Evolutionary conservation across 345 rosid genomes (phyloP).

Genomic region (Mangifera indica): DNA sequence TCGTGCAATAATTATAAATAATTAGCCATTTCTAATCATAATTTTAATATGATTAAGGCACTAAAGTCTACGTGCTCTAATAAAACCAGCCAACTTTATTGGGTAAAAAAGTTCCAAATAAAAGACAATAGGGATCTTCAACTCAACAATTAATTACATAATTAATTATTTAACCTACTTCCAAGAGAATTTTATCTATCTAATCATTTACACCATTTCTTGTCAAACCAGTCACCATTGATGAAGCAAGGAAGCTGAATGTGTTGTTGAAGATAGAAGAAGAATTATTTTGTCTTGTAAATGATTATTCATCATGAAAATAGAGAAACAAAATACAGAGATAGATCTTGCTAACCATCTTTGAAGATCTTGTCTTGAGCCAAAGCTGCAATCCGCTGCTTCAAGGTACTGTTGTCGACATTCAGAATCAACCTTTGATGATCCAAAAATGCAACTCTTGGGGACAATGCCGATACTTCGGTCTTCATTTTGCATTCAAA

Average conservation of each 20-base stretch:
- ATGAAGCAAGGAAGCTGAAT: background rate
- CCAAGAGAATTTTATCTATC: background rate
- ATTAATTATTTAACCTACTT: no score
- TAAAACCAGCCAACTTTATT: background rate
- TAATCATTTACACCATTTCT: background rate
- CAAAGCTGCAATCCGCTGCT: conserved; percentile 77
- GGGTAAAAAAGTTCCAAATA: background rate
- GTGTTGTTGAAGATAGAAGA: conserved; percentile 14
- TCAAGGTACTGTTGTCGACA: conserved; percentile 65
- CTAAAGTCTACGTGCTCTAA: background rate
- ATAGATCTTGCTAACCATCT: conserved; percentile 43
- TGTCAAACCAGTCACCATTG: background rate
- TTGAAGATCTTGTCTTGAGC: conserved; percentile 85
- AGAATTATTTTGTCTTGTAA: conserved; percentile 12
- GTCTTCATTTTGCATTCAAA: conserved; percentile 35
- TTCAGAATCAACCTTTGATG: conserved; percentile 66
- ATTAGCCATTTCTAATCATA: background rate
- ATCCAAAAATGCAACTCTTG: conserved; percentile 68
- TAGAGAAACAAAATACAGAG: background rate
- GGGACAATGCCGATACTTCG: conserved; percentile 72
- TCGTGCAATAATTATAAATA: background rate
- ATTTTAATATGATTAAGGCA: background rate
- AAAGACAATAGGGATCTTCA: no score
- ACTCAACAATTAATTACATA: no score
- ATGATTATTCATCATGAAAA: background rate